Evolutionary conservation across 257 asterid species (phyloP).

Genomic region (Vinca minor): DNA sequence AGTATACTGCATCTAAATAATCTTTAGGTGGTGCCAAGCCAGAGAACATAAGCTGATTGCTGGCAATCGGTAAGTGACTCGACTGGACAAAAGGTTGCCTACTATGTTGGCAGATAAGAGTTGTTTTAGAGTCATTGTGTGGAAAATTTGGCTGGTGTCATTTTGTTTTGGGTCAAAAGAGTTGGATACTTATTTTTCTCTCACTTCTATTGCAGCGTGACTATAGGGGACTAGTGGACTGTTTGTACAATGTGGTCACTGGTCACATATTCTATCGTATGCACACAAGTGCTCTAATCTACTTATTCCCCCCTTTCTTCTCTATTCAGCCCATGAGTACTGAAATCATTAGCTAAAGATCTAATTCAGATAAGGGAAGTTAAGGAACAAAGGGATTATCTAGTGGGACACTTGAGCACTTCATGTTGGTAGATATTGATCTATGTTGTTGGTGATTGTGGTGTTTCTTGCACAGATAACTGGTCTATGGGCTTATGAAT

Average conservation of each 20-base stretch:
- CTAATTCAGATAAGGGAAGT: background rate
- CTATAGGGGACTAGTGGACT: too few relatives aligned
- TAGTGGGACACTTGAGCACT: background rate
- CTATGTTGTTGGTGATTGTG: background rate
- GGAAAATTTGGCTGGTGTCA: background rate
- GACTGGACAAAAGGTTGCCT: background rate
- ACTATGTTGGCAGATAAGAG: background rate
- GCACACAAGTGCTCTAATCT: background rate
- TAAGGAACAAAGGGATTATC: background rate
- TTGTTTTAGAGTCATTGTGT: slow-evolving; percentile 1
- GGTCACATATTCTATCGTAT: background rate
- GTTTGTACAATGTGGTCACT: too few relatives aligned
- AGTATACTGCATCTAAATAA: too few relatives aligned
- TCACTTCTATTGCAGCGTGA: background rate
- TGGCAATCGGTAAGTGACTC: background rate
- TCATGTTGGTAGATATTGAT: background rate
- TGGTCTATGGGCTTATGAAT: background rate
- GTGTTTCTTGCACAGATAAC: background rate
- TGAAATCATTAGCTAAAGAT: background rate
- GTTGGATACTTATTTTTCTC: background rate
- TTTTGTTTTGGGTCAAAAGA: background rate
- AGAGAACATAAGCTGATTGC: background rate
- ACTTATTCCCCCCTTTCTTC: background rate
- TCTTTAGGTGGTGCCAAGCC: background rate
- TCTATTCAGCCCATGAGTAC: background rate